Conservation (phyloP, 768 basidiomycete genomes). For the Rhodosporidiobolus sp. region DNA sequence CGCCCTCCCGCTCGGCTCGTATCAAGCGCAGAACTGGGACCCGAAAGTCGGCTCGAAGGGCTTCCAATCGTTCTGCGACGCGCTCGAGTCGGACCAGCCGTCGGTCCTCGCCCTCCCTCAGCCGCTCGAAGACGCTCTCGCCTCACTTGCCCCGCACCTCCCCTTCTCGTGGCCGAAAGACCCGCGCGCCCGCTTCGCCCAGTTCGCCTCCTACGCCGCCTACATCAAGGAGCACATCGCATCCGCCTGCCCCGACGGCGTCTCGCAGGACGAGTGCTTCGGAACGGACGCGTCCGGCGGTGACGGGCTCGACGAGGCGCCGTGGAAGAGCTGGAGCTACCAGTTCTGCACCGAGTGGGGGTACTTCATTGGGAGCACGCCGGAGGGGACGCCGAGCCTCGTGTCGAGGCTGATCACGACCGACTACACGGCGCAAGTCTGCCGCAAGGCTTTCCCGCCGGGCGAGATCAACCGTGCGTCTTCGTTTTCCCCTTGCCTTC, state of each 20-base stretch:
- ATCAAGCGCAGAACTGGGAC: conserved; percentile 89
- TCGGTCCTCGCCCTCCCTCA: conserved; percentile 35
- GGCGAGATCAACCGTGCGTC: conserved; percentile 34
- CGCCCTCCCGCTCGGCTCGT: conserved; percentile 64
- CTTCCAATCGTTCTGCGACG: conserved; percentile 62
- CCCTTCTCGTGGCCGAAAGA: conserved; percentile 42
- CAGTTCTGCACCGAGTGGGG: conserved; percentile 75
- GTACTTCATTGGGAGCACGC: conserved; percentile 66
- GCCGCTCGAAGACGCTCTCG: conserved; percentile 24
- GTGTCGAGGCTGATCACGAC: conserved; percentile 73
- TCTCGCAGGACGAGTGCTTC: conserved; percentile 69
- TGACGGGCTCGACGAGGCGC: conserved; percentile 61
- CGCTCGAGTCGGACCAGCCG: conserved; percentile 11
- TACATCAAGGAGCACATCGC: conserved; percentile 65
- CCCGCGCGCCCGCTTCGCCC: conserved; percentile 18
- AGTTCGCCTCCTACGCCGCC: conserved; percentile 61
- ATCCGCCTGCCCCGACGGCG: conserved; percentile 58
- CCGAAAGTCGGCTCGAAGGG: conserved; percentile 60
- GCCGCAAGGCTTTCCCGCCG: conserved; percentile 56
- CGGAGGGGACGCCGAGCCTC: conserved; percentile 66
- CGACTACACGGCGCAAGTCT: conserved; percentile 68
- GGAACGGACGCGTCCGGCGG: conserved; percentile 67
- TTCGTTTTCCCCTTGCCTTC: too few relatives aligned
- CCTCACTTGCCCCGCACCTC: conserved; percentile 10
- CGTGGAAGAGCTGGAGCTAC: conserved; percentile 83